Base-by-base conservation (phyloP, 257 asterid species). In the Cruciata laevipes region DNA sequence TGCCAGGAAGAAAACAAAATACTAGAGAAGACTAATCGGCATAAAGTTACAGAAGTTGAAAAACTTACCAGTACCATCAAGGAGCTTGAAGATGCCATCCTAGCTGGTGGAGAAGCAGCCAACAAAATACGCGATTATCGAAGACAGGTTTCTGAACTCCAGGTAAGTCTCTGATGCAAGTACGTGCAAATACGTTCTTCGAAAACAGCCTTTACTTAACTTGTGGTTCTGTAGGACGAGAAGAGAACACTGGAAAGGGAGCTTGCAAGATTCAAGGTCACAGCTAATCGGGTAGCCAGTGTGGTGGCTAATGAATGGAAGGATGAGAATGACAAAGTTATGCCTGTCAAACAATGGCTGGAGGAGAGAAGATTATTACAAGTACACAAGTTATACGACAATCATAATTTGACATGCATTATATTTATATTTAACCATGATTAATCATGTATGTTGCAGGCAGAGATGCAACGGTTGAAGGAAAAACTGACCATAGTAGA, bases 291-390 rank as follows among this genome's bases (percentile, higher is more conserved):
- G 56, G 76, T 87, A 58, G 98, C 97, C 61, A 76, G 78, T 2
- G 84, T 82, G 31, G 93, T 87, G 74, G 98, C 98, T 59, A 93
- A 90, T 38, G 97, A 93, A 71, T 93, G 98, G 98, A 93, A 93
- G 77, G 95, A 88, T 65, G 98, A 87, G 55, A 93, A 85, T 24
- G 87, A 83, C 81, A 88, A 76, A 80, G 94, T 93, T 55, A 93
- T 92, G 95, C 98, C 98, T 25, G 93, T 89, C 61, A 92, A 81
- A 78, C 97, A 92, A 73, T 92, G 98, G 98, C 80, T 89, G 55
- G 95, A 92, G 75, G 98, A 92, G 77, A 87, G 98, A 83, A 85
- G 83, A 80, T 52, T 88, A 40, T 67, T 84, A 57, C 98, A 89
- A 89, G 98, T 85, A 70, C 49, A 62, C 27, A 47, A 69, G 3